Conservation (phyloP, 2,329 filamentous ascomycete species). For the Helotiales sp. region DNA sequence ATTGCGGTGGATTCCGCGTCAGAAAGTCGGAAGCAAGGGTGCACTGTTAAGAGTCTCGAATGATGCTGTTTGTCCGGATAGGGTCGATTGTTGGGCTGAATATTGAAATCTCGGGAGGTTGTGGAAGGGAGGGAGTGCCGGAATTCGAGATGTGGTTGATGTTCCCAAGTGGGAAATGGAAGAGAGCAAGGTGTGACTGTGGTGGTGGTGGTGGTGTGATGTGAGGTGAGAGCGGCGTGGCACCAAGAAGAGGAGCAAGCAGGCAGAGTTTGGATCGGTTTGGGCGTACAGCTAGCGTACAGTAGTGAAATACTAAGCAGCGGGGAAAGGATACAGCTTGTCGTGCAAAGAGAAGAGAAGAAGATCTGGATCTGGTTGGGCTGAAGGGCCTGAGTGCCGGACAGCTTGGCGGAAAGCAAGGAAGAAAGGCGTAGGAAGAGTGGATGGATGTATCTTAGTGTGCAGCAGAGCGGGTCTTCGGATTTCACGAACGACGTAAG, state of each 20-base stretch:
- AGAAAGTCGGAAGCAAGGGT: conserved; percentile 38
- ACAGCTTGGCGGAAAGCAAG: conserved; percentile 10
- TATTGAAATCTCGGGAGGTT: neutral
- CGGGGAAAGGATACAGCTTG: neutral
- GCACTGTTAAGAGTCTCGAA: conserved; percentile 16
- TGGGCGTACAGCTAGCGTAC: conserved; percentile 9
- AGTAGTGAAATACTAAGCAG: conserved; percentile 7
- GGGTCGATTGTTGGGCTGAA: conserved; percentile 5
- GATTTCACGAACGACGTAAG: neutral
- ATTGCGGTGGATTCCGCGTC: conserved; percentile 41
- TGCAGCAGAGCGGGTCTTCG: conserved; percentile 1
- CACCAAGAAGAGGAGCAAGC: conserved; percentile 13
- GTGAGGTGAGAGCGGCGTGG: neutral
- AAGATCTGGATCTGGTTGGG: neutral
- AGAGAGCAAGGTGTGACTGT: conserved; percentile 3
- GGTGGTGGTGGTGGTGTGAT: conserved; percentile 1
- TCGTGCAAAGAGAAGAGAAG: conserved; percentile 1
- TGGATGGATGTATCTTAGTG: neutral
- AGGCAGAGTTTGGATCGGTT: conserved; percentile 1
- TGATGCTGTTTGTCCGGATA: neutral
- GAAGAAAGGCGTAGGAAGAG: neutral
- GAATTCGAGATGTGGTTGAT: conserved; percentile 13
- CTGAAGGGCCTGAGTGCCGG: conserved; percentile 3
- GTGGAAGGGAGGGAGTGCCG: neutral
- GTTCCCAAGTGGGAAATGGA: conserved; percentile 9